Base-by-base conservation (phyloP, 768 basidiomycete species). In the Butyriboletus loyo region DNA sequence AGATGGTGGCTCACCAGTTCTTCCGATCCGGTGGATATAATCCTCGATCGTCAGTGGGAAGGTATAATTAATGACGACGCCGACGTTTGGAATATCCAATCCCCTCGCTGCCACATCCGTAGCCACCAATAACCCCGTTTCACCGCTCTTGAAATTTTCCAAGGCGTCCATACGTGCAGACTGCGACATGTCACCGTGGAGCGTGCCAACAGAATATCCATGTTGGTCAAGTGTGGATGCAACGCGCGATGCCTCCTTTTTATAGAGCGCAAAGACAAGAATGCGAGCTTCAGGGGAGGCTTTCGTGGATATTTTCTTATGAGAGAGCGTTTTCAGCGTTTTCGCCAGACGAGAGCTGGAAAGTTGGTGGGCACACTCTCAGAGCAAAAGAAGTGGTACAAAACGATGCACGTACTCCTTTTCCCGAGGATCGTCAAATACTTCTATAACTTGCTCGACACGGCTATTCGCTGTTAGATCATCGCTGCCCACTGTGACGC, bases 61-160 rank as follows among this genome's bases (percentile, higher is more conserved):
- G n/a, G 91, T 95, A 64, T 97, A 96, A 73, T 98, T 97, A 68
- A 98, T 83, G 42, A 99, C 97, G 24, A 87, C 81, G 24, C 84
- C 89, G 28, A 99, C 97, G 65, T 96, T 87, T 2, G 97, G 95
- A 62, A 99, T 98, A 75, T 99, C 97, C 57, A 99, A 75, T 9
- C 97, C 97, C 48, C 97, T 84, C 41, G 97, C 94, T 7, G 97
- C 97, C 9, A 99, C 97, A 67, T 99, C 97, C 22, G 92, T 99
- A 9, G 97, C 97, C 46, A 99, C 96, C 56, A 98, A 77, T 25
- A 98, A 66, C 37, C 85, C 83, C 7, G 84, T 87, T 49, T 76
- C 79, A 3, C 95, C 96, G 30, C 77, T 81, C 68, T 93, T 86
- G 76, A 99, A 99, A 48, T 81, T 83, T 35, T 93, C 87, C 21